A percentile compares a stretch with the other conserved stretches of the same genome.
These are phyloP conservation scores for Russula ochroleuca DNA, from an alignment of 768 basidiomycete genomes.

Conservation along the genomic window DNA sequence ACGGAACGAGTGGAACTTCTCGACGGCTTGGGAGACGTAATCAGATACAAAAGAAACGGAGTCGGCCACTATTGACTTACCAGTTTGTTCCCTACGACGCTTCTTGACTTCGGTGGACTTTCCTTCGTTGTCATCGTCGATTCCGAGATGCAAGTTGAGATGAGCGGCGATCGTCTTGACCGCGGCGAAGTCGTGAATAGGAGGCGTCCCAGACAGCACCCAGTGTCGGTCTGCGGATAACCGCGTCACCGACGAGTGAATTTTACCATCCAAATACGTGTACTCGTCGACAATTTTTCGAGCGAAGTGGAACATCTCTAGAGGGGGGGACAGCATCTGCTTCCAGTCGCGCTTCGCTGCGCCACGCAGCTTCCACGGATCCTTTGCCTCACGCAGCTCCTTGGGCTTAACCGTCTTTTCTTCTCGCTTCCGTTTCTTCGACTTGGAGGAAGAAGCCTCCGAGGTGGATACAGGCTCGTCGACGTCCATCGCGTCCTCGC, in stretches of 20 bases:
- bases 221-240: conserved; percentile 78
- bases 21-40: conserved; percentile 54
- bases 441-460: conserved; percentile 36
- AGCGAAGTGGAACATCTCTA: conserved; percentile 91
- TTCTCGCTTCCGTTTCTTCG: conserved; percentile 44
- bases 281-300: conserved; percentile 92
- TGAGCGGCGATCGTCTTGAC: conserved; percentile 89
- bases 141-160: conserved; percentile 84
- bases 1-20: conserved; percentile 94
- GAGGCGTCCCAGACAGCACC: conserved; percentile 97
- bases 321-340: conserved; percentile 73
- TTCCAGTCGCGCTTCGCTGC: conserved; percentile 70
- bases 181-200: conserved; percentile 84
- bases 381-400: conserved; percentile 48
- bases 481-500: conserved; percentile 53
- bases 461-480: conserved; percentile 43
- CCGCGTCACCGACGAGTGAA: conserved; percentile 71
- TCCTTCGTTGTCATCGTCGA: conserved; percentile 84
- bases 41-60: neutral
- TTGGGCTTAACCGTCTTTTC: conserved; percentile 32
- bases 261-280: conserved; percentile 81
- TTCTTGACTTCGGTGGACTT: conserved; percentile 72
- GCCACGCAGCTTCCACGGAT: conserved; percentile 72
- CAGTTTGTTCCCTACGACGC: conserved; percentile 78
- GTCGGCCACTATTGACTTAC: conserved; percentile 39